A percentile compares a stretch with the other conserved stretches of the same genome.
Conservation (phyloP, 192 early-diverging fungal species). For the Paraglomus occultum region DNA sequence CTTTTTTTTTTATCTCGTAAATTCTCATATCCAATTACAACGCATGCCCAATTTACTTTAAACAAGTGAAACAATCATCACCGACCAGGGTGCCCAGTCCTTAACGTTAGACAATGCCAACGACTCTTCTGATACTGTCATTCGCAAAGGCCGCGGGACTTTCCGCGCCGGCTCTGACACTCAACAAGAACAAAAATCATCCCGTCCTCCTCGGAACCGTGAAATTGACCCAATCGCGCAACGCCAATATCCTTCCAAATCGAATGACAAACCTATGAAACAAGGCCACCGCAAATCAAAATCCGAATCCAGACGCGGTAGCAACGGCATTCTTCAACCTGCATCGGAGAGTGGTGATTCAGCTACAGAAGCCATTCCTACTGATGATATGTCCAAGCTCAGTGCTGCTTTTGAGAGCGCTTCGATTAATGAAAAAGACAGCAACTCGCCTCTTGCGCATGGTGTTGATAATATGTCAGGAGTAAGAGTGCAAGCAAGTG, state of each 20-base stretch:
- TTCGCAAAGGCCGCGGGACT: constrained; percentile 28
- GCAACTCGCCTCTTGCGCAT: background rate
- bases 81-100: no score
- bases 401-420: constrained; percentile 6
- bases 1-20: no score
- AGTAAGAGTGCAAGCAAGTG: background rate
- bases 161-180: constrained; percentile 6
- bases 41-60: no score
- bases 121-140: constrained; percentile 14
- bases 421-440: constrained; percentile 14
- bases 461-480: background rate
- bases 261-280: constrained; percentile 12
- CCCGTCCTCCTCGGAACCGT: constrained; percentile 37
- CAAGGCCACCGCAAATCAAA: constrained; percentile 15
- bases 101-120: constrained; percentile 2
- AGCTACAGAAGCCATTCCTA: constrained; percentile 7
- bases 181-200: constrained; percentile 9
- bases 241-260: constrained; percentile 33
- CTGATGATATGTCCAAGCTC: constrained; percentile 17
- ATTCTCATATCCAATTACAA: no score
- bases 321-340: constrained; percentile 3
- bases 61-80: no score
- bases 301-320: constrained; percentile 17
- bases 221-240: constrained; percentile 44
- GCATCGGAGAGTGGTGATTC: constrained; percentile 28